A percentile compares a stretch with the other conserved stretches of the same genome.
phyloP scores from a whole-genome alignment of 2,329 filamentous ascomycete species.

The Aureobasidium subglaciale region DNA sequence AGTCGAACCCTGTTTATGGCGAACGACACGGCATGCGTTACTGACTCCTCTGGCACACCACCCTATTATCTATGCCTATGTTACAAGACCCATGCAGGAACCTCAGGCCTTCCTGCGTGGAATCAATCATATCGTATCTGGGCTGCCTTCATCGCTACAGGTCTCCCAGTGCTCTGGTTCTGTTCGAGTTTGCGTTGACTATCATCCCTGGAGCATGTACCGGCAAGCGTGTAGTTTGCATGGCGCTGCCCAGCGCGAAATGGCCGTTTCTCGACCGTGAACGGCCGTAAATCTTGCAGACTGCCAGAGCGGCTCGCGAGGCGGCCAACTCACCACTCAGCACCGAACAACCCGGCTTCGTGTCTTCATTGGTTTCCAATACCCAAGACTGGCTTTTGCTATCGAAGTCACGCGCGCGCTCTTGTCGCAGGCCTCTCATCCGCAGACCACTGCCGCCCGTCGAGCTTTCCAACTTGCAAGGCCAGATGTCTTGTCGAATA shows the following conservation, averaged over 20 bases:
- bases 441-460: neutral
- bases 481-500: neutral
- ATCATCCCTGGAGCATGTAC: neutral
- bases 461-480: neutral
- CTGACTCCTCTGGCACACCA: neutral
- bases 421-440: neutral
- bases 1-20: neutral
- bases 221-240: neutral
- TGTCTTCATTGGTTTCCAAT: slow-evolving; percentile 12
- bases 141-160: neutral
- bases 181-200: neutral
- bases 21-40: slow-evolving; percentile 7
- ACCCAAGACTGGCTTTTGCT: neutral
- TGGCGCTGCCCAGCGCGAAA: neutral
- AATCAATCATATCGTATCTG: neutral
- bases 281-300: neutral
- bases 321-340: neutral
- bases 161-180: neutral
- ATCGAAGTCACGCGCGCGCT: neutral
- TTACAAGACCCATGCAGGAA: slow-evolving; percentile 13
- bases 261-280: neutral
- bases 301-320: neutral
- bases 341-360: neutral
- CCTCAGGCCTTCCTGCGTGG: neutral
- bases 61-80: neutral